Conservation (phyloP, 2,329 filamentous ascomycete genomes). For the Fusarium siculi region DNA sequence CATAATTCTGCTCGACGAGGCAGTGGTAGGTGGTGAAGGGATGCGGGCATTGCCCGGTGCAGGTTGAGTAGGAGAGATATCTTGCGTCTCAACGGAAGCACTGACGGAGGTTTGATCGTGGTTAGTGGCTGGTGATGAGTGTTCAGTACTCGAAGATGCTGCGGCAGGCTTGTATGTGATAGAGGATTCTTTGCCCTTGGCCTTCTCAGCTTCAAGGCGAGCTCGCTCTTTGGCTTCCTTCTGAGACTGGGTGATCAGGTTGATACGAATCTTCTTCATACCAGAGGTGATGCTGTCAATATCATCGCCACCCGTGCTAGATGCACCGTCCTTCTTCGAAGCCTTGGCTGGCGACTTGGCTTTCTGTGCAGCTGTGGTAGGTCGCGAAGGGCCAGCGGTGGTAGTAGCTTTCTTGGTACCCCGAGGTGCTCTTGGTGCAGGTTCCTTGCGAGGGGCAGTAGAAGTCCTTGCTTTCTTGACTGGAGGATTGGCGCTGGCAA, state of each 20-base stretch:
- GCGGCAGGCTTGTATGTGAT: not conserved
- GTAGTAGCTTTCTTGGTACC: constrained; percentile 51
- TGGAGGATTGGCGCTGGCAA: constrained; percentile 55
- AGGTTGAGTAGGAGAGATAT: constrained; percentile 30
- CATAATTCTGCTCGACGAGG: constrained; percentile 39
- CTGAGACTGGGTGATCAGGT: constrained; percentile 67
- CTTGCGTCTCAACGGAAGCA: not conserved
- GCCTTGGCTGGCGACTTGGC: constrained; percentile 24
- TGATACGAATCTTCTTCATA: constrained; percentile 73
- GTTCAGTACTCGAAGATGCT: not conserved
- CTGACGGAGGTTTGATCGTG: not conserved
- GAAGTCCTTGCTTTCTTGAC: constrained; percentile 70
- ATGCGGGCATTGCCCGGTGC: constrained; percentile 8
- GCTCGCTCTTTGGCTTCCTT: constrained; percentile 62
- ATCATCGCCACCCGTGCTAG: constrained; percentile 48
- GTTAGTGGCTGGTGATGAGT: not conserved
- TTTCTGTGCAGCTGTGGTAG: constrained; percentile 19
- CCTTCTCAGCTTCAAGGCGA: constrained; percentile 39
- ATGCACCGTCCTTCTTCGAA: constrained; percentile 19
- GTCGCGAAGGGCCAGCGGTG: constrained; percentile 25
- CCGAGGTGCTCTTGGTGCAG: constrained; percentile 46
- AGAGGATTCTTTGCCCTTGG: constrained; percentile 3
- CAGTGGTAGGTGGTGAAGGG: constrained; percentile 37
- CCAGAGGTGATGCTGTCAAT: constrained; percentile 66
- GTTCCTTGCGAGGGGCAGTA: constrained; percentile 57